Evolutionary conservation across 1,284 basidiomycete genomes (phyloP).

Genomic region (Boletellus dicymbophilus): DNA sequence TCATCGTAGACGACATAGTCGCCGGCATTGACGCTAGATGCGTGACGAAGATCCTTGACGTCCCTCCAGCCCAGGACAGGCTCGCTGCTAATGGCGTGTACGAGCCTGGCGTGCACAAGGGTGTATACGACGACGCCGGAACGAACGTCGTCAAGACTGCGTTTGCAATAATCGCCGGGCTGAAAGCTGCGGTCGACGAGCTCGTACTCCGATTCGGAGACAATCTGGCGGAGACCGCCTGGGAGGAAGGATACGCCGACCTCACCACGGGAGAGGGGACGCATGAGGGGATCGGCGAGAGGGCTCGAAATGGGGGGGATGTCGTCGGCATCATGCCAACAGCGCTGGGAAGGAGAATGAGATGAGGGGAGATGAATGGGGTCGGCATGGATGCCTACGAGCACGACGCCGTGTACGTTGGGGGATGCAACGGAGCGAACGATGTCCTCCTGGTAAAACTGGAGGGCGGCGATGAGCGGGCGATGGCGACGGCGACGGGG

Average conservation of each 20-base stretch:
- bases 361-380: background rate
- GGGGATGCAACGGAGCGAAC: conserved; percentile 53
- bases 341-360: conserved; percentile 49
- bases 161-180: conserved; percentile 85
- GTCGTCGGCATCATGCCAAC: conserved; percentile 83
- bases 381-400: conserved; percentile 17
- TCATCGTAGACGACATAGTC: conserved; percentile 83
- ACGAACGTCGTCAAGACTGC: conserved; percentile 67
- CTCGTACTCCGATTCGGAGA: conserved; percentile 67
- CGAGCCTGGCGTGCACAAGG: conserved; percentile 63
- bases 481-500: too few relatives aligned
- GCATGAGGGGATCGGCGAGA: conserved; percentile 67
- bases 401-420: conserved; percentile 30
- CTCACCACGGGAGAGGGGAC: conserved; percentile 77
- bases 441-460: conserved; percentile 81
- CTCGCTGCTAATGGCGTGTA: conserved; percentile 74
- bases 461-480: background rate
- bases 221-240: conserved; percentile 63
- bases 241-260: conserved; percentile 79
- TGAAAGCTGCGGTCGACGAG: conserved; percentile 83
- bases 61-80: conserved; percentile 66
- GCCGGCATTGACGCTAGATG: conserved; percentile 67
- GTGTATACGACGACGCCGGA: conserved; percentile 78
- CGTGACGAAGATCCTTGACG: conserved; percentile 58
- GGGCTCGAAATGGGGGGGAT: conserved; percentile 44